phyloP scores from a whole-genome alignment of 495 filamentous ascomycete species.

The Penicillium dipodomyicola region DNA sequence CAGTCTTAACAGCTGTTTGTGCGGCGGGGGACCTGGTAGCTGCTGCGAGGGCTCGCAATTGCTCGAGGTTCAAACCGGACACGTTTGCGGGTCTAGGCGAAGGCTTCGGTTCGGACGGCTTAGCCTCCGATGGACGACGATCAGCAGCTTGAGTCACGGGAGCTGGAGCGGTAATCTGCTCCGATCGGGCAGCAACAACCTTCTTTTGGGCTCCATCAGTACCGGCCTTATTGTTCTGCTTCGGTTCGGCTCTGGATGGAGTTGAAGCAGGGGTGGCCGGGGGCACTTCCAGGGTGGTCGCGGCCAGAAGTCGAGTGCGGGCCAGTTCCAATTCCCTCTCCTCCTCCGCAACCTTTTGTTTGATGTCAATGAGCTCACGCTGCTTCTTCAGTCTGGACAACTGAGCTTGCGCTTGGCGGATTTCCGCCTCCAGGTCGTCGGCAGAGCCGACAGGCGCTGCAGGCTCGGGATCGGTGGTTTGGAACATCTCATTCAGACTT shows the following conservation, averaged over 20 bases:
- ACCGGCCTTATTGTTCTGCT: background rate
- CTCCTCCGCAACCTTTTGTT: slow-evolving; percentile 13
- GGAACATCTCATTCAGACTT: background rate
- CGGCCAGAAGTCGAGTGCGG: slow-evolving; percentile 1
- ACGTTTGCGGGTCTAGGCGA: background rate
- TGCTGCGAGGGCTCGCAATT: slow-evolving; percentile 10
- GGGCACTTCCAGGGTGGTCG: background rate
- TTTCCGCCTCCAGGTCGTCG: slow-evolving; percentile 8
- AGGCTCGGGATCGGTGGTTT: background rate
- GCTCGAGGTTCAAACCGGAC: background rate
- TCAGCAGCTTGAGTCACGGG: background rate
- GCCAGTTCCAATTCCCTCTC: slow-evolving; percentile 1
- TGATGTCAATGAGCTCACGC: slow-evolving; percentile 13
- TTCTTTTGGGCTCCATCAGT: slow-evolving; percentile 3
- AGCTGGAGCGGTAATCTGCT: background rate
- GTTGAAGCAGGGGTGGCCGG: background rate
- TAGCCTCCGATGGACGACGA: background rate
- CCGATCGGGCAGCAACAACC: background rate
- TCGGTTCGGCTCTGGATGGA: background rate
- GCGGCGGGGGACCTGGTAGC: slow-evolving; percentile 7
- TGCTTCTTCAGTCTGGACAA: slow-evolving; percentile 7
- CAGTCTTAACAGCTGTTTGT: background rate
- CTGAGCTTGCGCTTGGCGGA: slow-evolving; percentile 10
- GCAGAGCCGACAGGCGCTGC: background rate
- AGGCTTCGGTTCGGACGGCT: background rate